Evolutionary conservation across 2,329 filamentous ascomycete species (phyloP).

Genomic region (Ustilaginoidea virens): DNA sequence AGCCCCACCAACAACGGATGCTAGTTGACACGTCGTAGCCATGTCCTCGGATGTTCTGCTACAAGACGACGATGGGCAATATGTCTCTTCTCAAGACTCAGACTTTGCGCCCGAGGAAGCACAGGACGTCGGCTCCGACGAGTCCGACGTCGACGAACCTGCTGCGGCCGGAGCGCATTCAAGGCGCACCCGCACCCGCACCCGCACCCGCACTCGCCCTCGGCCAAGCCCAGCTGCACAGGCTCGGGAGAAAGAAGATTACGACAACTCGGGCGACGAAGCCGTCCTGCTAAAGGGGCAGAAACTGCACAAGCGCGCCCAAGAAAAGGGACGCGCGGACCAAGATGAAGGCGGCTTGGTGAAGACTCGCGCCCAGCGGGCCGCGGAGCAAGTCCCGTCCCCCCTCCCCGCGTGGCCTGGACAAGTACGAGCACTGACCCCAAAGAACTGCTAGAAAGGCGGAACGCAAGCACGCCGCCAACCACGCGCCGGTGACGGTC

Average conservation of each 20-base stretch:
- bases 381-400: slow-evolving; percentile 36
- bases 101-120: slow-evolving; percentile 51
- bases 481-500: slow-evolving; percentile 46
- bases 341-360: slow-evolving; percentile 46
- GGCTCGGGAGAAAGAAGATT: slow-evolving; percentile 32
- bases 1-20: too few species aligned
- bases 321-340: slow-evolving; percentile 21
- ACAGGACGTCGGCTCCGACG: slow-evolving; percentile 29
- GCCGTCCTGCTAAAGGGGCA: slow-evolving; percentile 48
- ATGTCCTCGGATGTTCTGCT: slow-evolving; percentile 28
- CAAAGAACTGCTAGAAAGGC: slow-evolving; percentile 27
- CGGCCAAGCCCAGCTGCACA: slow-evolving; percentile 11
- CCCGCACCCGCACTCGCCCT: slow-evolving; percentile 16
- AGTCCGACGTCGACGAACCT: slow-evolving; percentile 36
- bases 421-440: background rate
- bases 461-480: slow-evolving; percentile 36
- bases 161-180: too few species aligned
- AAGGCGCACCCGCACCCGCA: too few species aligned
- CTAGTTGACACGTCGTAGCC: too few species aligned
- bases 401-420: background rate
- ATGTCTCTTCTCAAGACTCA: slow-evolving; percentile 57
- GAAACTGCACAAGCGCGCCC: slow-evolving; percentile 33
- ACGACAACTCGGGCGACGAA: slow-evolving; percentile 60
- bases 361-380: slow-evolving; percentile 58
- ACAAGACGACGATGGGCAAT: slow-evolving; percentile 39